Evolutionary conservation across 202 grass and related monocot species (phyloP).

Genomic region (Carex arenaria): DNA sequence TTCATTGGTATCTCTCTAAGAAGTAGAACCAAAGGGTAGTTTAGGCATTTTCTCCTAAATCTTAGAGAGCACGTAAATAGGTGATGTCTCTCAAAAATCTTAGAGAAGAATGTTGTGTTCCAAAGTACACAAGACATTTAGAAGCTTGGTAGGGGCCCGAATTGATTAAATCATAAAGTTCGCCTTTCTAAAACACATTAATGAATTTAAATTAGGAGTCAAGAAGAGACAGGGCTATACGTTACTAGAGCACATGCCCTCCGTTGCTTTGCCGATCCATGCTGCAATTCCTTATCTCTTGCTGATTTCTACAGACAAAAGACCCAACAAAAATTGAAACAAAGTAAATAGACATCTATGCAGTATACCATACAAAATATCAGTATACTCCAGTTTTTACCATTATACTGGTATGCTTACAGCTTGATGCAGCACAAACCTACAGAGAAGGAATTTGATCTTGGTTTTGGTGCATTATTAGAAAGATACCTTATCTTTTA

Average conservation of each 20-base stretch:
- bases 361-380: not conserved
- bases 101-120: not conserved
- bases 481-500: slow-evolving; percentile 11
- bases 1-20: not conserved
- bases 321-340: not conserved
- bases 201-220: not conserved
- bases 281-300: slow-evolving; percentile 48
- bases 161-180: not conserved
- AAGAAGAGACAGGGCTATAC: slow-evolving; percentile 2
- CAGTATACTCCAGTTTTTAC: not conserved
- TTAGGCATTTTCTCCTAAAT: not conserved
- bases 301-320: slow-evolving; percentile 34
- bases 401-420: not conserved
- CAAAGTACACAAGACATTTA: not conserved
- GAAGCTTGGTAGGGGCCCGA: not conserved
- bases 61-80: not conserved
- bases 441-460: too few species aligned
- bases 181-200: not conserved
- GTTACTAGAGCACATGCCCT: slow-evolving; percentile 25
- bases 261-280: slow-evolving; percentile 55
- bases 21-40: not conserved
- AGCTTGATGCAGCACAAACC: not conserved
- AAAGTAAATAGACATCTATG: not conserved
- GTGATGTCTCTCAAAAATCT: not conserved
- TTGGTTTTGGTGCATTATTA: not conserved